Percentiles rank a stretch among this genome's conserved stretches.
Evolutionary conservation across 2,329 filamentous ascomycete genomes (phyloP).

Genomic region (Phaeosphaeria sp.): DNA sequence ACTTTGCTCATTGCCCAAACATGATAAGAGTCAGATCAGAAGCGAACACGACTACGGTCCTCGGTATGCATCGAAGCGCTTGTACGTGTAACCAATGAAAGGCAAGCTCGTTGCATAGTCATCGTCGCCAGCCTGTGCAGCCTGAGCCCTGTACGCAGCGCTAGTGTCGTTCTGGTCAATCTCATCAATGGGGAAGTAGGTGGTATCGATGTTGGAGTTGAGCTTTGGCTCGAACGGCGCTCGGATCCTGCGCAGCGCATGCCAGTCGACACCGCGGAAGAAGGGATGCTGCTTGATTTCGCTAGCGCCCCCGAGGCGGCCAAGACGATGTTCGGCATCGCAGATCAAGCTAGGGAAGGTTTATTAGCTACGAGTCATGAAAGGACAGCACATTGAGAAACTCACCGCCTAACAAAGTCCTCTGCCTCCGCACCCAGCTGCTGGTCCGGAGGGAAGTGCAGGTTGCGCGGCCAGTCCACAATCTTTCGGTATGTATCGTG

Average conservation of each 20-base stretch:
- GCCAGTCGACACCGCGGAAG: conserved; percentile 96
- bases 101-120: conserved; percentile 93
- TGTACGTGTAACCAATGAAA: conserved; percentile 97
- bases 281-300: conserved; percentile 95
- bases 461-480: conserved; percentile 93
- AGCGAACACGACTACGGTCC: conserved; percentile 40
- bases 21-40: neutral
- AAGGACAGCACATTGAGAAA: conserved; percentile 16
- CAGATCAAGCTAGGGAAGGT: conserved; percentile 75
- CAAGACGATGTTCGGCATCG: conserved; percentile 90
- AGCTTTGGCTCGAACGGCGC: conserved; percentile 96
- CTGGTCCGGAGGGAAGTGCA: conserved; percentile 97
- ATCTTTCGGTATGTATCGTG: conserved; percentile 99
- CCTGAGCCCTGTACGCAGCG: conserved; percentile 83
- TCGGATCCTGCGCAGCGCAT: conserved; percentile 87
- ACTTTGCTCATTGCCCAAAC: neutral
- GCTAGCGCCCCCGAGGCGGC: conserved; percentile 78
- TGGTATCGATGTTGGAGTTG: conserved; percentile 91
- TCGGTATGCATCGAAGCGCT: conserved; percentile 81
- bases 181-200: conserved; percentile 98
- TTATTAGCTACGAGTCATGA: conserved; percentile 27
- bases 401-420: conserved; percentile 87
- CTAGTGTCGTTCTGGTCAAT: conserved; percentile 96
- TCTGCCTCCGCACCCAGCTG: conserved; percentile 87
- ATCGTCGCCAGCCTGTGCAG: conserved; percentile 71